These are phyloP conservation scores for Paramecium sexaurelia DNA, from an alignment of 73 alveolate species.

Conservation along the genomic window DNA sequence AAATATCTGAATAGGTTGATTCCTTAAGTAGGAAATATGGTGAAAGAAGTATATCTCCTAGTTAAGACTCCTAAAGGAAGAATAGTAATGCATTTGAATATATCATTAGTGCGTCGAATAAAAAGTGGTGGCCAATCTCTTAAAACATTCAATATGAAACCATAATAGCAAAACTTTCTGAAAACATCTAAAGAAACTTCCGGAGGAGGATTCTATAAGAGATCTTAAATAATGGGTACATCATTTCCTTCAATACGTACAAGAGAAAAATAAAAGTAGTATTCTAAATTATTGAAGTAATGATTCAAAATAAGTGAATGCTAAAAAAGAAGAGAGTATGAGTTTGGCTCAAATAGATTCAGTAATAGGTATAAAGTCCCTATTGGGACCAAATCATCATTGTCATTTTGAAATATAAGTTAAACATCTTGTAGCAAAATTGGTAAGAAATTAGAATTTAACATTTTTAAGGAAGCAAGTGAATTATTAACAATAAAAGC, in stretches of 20 bases:
- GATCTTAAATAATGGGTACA: conserved; percentile 15
- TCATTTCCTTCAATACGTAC: conserved; percentile 5
- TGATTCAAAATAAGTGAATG: not conserved
- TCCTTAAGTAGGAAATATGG: not conserved
- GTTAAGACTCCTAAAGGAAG: not conserved
- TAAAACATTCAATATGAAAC: not conserved
- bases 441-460: not conserved
- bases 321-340: not conserved
- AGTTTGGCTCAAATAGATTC: not conserved
- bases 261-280: not conserved
- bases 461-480: not conserved
- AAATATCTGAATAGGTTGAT: not conserved
- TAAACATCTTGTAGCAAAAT: not conserved
- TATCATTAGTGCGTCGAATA: conserved; percentile 4
- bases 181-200: not conserved
- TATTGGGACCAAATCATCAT: conserved; percentile 39
- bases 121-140: not conserved
- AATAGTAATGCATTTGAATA: too few relatives aligned
- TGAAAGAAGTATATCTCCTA: not conserved
- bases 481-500: not conserved
- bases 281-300: not conserved
- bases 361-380: not conserved
- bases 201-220: conserved; percentile 30
- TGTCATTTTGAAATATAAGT: conserved; percentile 11
- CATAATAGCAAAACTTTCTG: not conserved